Evolutionary conservation across 2,329 filamentous ascomycete species (phyloP).

Genomic region (Botrytis porri): DNA sequence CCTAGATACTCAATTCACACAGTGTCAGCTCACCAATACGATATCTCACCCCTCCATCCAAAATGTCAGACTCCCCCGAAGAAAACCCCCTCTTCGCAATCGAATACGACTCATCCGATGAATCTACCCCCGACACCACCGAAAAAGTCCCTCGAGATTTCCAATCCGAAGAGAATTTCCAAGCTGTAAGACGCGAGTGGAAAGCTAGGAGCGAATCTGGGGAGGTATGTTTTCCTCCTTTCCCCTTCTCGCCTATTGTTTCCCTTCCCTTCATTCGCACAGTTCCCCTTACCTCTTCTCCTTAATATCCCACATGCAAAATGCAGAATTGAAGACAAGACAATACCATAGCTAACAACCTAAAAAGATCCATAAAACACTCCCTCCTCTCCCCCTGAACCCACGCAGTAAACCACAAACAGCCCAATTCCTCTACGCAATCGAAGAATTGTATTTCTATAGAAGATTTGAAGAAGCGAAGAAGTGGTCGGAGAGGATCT

Average conservation of each 20-base stretch:
- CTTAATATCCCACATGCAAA: not conserved
- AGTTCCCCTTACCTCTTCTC: not conserved
- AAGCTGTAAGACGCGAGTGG: slow-evolving; percentile 29
- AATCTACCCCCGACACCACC: slow-evolving; percentile 18
- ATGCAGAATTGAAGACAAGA: not conserved
- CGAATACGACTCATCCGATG: slow-evolving; percentile 43
- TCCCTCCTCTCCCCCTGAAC: slow-evolving; percentile 30
- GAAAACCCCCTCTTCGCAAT: slow-evolving; percentile 44
- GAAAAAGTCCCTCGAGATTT: slow-evolving; percentile 35
- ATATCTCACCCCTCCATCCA: too few species aligned
- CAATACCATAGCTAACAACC: not conserved
- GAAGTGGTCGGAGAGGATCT: slow-evolving; percentile 23
- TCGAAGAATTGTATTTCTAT: slow-evolving; percentile 39
- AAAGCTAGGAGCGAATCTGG: slow-evolving; percentile 35
- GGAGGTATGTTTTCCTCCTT: slow-evolving; percentile 27
- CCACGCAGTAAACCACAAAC: slow-evolving; percentile 35
- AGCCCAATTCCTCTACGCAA: slow-evolving; percentile 36
- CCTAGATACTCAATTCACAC: not conserved
- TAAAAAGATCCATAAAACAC: slow-evolving; percentile 31
- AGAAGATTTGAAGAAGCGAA: slow-evolving; percentile 33
- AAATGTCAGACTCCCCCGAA: slow-evolving; percentile 29
- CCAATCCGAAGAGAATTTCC: slow-evolving; percentile 37
- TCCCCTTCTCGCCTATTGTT: not conserved
- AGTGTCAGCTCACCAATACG: not conserved
- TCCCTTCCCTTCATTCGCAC: too few species aligned